Conservation (phyloP, 371 early-diverging fungal species). For the Saksenaea vasiformis region DNA sequence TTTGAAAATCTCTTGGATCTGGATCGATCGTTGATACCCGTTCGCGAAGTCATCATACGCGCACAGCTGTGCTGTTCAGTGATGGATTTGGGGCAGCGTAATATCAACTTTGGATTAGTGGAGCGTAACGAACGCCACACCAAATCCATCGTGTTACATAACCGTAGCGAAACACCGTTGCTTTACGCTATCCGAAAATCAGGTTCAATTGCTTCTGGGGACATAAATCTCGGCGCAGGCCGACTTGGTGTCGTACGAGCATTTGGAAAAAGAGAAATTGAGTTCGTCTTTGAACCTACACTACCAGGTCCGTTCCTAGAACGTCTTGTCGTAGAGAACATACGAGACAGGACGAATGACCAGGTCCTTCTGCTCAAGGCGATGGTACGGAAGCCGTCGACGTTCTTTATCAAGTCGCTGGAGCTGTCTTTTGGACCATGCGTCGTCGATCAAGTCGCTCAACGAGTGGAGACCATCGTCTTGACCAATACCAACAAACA, state of each 20-base stretch:
- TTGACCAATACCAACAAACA: slow-evolving; percentile 84
- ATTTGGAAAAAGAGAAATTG: slow-evolving; percentile 90
- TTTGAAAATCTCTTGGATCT: slow-evolving; percentile 70
- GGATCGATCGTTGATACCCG: slow-evolving; percentile 73
- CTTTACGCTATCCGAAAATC: slow-evolving; percentile 94
- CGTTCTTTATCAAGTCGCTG: slow-evolving; percentile 80
- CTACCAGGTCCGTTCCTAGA: slow-evolving; percentile 88
- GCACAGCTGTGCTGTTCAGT: slow-evolving; percentile 81
- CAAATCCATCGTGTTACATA: slow-evolving; percentile 89
- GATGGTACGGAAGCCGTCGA: slow-evolving; percentile 85
- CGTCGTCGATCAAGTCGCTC: slow-evolving; percentile 51
- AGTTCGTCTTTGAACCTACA: slow-evolving; percentile 91
- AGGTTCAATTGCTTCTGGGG: slow-evolving; percentile 94
- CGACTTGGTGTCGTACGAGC: slow-evolving; percentile 90
- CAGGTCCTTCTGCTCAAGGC: slow-evolving; percentile 88
- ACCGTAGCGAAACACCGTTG: slow-evolving; percentile 88
- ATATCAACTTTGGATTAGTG: slow-evolving; percentile 94
- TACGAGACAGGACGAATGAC: slow-evolving; percentile 84
- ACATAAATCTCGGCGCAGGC: slow-evolving; percentile 76
- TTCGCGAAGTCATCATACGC: slow-evolving; percentile 91
- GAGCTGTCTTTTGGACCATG: slow-evolving; percentile 81
- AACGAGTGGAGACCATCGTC: slow-evolving; percentile 54
- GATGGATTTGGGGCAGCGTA: slow-evolving; percentile 94
- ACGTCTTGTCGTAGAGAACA: slow-evolving; percentile 86
- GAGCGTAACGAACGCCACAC: slow-evolving; percentile 87